phyloP scores from a whole-genome alignment of 176 grass and related monocot species.

The Tillandsia fasciculata region DNA sequence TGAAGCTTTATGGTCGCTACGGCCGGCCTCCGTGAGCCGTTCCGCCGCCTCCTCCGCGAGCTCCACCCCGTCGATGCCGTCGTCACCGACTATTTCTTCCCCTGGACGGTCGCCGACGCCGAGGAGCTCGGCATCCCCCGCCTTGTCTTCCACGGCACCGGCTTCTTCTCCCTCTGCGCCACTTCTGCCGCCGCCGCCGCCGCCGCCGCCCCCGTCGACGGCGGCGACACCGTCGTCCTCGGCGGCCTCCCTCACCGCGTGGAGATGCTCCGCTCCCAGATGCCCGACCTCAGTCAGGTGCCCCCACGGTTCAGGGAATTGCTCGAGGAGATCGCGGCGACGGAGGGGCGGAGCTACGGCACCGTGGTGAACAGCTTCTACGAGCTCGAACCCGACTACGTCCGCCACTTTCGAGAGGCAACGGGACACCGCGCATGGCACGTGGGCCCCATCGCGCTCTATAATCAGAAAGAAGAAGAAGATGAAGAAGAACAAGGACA shows the following conservation, averaged over 20 bases:
- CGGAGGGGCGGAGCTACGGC: neutral
- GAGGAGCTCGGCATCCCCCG: neutral
- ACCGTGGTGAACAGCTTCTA: constrained; percentile 11
- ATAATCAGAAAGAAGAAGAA: too few relatives aligned
- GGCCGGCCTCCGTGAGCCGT: neutral
- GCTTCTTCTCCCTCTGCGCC: neutral
- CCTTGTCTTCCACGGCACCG: neutral
- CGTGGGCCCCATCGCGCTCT: neutral
- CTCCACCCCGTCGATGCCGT: neutral
- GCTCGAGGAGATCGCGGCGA: neutral
- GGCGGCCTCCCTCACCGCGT: neutral
- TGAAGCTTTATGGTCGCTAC: neutral
- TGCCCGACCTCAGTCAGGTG: neutral
- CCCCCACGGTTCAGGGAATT: neutral
- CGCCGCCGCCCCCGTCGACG: neutral
- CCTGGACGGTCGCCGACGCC: neutral
- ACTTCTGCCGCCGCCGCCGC: neutral
- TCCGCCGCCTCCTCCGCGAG: neutral
- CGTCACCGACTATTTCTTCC: neutral
- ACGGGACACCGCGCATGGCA: neutral
- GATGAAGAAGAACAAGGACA: too few relatives aligned
- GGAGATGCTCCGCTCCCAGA: neutral
- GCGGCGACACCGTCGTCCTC: neutral
- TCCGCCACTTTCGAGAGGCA: neutral
- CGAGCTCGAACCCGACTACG: neutral